Evolutionary conservation across 2,329 filamentous ascomycete species (phyloP).

Genomic region (Pezicula rhizophila): DNA sequence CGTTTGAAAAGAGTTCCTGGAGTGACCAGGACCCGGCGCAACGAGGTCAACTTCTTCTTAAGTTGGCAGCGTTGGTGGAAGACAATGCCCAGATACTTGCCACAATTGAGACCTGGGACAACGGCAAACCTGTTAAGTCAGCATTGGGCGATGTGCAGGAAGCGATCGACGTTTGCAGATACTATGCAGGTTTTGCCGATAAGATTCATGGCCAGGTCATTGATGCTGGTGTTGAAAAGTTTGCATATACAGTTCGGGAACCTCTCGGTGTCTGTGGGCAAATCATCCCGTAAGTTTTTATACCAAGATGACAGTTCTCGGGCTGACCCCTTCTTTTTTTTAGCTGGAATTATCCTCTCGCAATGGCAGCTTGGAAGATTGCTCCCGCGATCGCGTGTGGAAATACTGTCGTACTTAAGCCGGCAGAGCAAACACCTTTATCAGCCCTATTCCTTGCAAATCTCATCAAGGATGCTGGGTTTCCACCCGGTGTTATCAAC

Average conservation of each 20-base stretch:
- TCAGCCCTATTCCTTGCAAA: conserved; percentile 57
- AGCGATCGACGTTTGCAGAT: neutral
- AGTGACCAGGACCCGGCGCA: conserved; percentile 12
- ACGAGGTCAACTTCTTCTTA: conserved; percentile 19
- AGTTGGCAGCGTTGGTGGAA: conserved; percentile 25
- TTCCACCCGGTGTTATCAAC: conserved; percentile 47
- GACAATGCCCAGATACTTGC: conserved; percentile 18
- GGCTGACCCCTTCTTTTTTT: no score
- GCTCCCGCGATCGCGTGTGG: conserved; percentile 57
- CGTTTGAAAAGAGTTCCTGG: conserved; percentile 20
- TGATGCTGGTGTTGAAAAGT: neutral
- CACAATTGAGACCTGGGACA: conserved; percentile 19
- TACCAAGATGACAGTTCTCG: no score
- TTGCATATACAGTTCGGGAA: neutral
- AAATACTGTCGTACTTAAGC: conserved; percentile 55
- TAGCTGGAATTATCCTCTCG: conserved; percentile 66
- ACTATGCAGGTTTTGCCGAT: conserved; percentile 9
- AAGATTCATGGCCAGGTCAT: conserved; percentile 6
- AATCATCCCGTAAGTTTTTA: conserved; percentile 50
- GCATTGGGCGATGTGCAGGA: neutral
- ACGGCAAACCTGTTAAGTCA: conserved; percentile 4
- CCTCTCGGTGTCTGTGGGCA: conserved; percentile 50
- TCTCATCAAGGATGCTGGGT: no score
- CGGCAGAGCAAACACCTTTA: conserved; percentile 58
- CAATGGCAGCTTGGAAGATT: conserved; percentile 69